Percentiles rank a stretch among this genome's conserved stretches.
Conservation (phyloP, 116 monocot genomes). For the Dioscorea cayenensis region DNA sequence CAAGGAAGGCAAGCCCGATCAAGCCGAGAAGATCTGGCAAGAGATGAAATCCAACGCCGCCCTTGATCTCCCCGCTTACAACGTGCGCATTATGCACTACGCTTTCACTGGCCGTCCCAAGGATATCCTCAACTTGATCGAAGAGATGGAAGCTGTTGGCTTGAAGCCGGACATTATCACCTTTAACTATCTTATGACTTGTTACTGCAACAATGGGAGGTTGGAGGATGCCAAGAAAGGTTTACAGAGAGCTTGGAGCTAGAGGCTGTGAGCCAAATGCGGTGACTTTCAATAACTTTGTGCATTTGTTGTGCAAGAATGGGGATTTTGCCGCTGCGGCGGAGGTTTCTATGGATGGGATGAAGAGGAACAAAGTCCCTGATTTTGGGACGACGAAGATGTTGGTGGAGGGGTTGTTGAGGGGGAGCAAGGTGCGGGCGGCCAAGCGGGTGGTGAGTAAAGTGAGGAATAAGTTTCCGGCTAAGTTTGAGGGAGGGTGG, state of each 20-base stretch:
- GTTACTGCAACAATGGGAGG: conserved; percentile 33
- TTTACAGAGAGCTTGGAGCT: conserved; percentile 30
- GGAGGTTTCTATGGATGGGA: conserved; percentile 36
- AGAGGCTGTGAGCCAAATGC: conserved; percentile 33
- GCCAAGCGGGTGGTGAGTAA: conserved; percentile 30
- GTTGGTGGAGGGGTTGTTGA: conserved; percentile 45
- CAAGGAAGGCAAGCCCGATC: conserved; percentile 24
- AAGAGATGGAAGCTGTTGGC: conserved; percentile 38
- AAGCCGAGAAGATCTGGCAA: conserved; percentile 54
- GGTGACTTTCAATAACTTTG: conserved; percentile 32
- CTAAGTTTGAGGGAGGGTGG: conserved; percentile 17
- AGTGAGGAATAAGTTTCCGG: conserved; percentile 32
- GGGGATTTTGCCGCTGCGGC: conserved; percentile 32
- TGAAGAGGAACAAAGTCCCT: conserved; percentile 31
- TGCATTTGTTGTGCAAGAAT: conserved; percentile 30
- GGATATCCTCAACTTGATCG: conserved; percentile 23
- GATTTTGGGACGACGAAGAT: conserved; percentile 34
- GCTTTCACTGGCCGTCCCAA: conserved; percentile 25
- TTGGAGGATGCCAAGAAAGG: conserved; percentile 40
- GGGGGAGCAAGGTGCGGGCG: conserved; percentile 20
- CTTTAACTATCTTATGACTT: conserved; percentile 48
- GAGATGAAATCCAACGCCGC: conserved; percentile 31
- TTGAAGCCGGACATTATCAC: conserved; percentile 50
- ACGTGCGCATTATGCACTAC: conserved; percentile 34
- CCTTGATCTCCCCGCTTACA: conserved; percentile 47